These are phyloP conservation scores for Aspergillus ibericus DNA, from an alignment of 2,329 filamentous ascomycete genomes.

Conservation along the genomic window DNA sequence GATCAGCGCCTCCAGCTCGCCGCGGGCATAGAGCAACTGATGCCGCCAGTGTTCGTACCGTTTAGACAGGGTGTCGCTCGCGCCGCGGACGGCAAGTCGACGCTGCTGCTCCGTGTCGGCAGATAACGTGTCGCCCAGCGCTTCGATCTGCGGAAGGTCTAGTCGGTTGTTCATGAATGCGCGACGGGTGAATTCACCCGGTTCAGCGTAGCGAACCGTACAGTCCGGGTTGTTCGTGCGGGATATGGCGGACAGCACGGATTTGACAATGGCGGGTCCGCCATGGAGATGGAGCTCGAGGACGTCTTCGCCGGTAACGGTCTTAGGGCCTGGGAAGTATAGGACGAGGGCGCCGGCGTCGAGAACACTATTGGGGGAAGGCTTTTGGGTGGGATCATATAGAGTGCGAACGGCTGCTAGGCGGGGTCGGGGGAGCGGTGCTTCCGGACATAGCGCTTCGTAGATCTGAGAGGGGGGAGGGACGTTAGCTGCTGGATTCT, in stretches of 20 bases:
- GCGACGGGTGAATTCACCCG: slow-evolving; percentile 90
- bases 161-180: slow-evolving; percentile 86
- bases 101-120: slow-evolving; percentile 90
- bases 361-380: slow-evolving; percentile 50
- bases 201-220: slow-evolving; percentile 79
- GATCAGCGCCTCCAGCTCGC: slow-evolving; percentile 91
- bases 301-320: slow-evolving; percentile 88
- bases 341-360: slow-evolving; percentile 80
- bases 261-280: slow-evolving; percentile 82
- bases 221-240: slow-evolving; percentile 25
- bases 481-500: neutral
- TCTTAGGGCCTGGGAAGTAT: slow-evolving; percentile 76
- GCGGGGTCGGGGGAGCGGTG: slow-evolving; percentile 57
- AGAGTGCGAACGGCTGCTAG: slow-evolving; percentile 73
- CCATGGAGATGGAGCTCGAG: slow-evolving; percentile 95
- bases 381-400: slow-evolving; percentile 55
- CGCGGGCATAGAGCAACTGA: slow-evolving; percentile 74
- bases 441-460: slow-evolving; percentile 59
- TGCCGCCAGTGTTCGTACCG: slow-evolving; percentile 83
- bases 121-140: slow-evolving; percentile 60
- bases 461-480: slow-evolving; percentile 58
- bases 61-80: slow-evolving; percentile 66
- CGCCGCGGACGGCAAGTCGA: slow-evolving; percentile 76
- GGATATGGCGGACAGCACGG: slow-evolving; percentile 76
- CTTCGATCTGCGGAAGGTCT: slow-evolving; percentile 78